Conservation (phyloP, 768 basidiomycete genomes). For the Leccinum boreale region DNA sequence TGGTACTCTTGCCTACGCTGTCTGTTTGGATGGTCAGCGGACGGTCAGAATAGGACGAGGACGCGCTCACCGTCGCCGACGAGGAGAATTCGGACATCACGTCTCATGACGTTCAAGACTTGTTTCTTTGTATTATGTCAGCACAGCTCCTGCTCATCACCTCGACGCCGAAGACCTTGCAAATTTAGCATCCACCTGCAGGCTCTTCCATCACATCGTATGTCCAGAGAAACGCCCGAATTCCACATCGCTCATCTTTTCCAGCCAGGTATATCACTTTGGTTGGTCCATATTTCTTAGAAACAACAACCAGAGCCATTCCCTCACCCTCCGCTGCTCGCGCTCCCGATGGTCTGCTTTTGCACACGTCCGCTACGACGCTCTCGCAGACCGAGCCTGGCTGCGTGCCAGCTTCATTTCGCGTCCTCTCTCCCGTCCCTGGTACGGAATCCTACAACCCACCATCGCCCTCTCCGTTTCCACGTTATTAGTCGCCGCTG, state of each 20-base stretch:
- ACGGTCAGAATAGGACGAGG: not conserved
- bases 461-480: slow-evolving; percentile 51
- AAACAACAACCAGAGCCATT: slow-evolving; percentile 44
- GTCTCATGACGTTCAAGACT: slow-evolving; percentile 53
- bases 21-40: slow-evolving; percentile 46
- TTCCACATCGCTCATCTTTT: not conserved
- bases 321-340: slow-evolving; percentile 47
- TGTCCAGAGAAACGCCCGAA: not conserved
- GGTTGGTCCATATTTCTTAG: slow-evolving; percentile 58
- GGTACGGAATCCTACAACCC: slow-evolving; percentile 56
- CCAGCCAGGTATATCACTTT: slow-evolving; percentile 44
- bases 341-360: slow-evolving; percentile 44
- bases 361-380: slow-evolving; percentile 47
- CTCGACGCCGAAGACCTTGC: slow-evolving; percentile 43
- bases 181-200: slow-evolving; percentile 30
- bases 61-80: slow-evolving; percentile 81
- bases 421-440: slow-evolving; percentile 58
- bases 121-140: slow-evolving; percentile 17
- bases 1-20: slow-evolving; percentile 97
- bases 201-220: slow-evolving; percentile 39
- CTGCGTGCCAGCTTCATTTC: slow-evolving; percentile 48
- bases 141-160: slow-evolving; percentile 44
- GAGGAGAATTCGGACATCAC: slow-evolving; percentile 92
- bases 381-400: slow-evolving; percentile 56
- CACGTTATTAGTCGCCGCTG: slow-evolving; percentile 60